A percentile compares a stretch with the other conserved stretches of the same genome.
Conservation (phyloP, 2,329 filamentous ascomycete species). For the Alternaria brassicae region DNA sequence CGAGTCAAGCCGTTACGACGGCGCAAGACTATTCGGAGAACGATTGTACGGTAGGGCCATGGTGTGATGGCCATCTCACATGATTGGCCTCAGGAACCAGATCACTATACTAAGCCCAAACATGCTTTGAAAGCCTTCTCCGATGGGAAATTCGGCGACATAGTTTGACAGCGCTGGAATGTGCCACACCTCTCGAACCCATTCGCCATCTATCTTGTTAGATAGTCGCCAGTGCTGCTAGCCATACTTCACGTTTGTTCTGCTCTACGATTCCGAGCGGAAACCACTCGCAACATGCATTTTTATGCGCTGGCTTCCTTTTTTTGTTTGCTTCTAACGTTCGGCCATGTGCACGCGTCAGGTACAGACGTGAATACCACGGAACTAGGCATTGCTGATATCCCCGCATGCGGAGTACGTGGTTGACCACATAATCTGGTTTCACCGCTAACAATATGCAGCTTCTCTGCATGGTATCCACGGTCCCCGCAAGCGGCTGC, state of each 20-base stretch:
- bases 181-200: not conserved
- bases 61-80: not conserved
- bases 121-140: not conserved
- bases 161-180: not conserved
- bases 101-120: not conserved
- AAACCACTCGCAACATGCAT: conserved; percentile 6
- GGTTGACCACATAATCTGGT: not conserved
- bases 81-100: not conserved
- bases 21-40: not conserved
- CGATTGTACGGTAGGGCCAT: not conserved
- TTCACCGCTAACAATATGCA: conserved; percentile 6
- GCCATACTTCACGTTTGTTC: not conserved
- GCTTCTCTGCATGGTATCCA: conserved; percentile 26
- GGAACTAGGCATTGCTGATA: conserved; percentile 21
- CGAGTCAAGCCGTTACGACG: conserved; percentile 1
- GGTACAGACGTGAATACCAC: not conserved
- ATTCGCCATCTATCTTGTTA: not conserved
- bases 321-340: conserved; percentile 1
- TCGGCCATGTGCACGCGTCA: not conserved
- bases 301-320: not conserved
- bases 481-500: conserved; percentile 22
- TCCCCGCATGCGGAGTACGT: conserved; percentile 31
- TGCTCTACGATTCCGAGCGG: not conserved
- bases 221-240: not conserved
- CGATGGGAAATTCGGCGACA: not conserved